These are phyloP conservation scores for Dactylorhiza incarnata DNA, from an alignment of 106 monocot genomes.

Conservation along the genomic window DNA sequence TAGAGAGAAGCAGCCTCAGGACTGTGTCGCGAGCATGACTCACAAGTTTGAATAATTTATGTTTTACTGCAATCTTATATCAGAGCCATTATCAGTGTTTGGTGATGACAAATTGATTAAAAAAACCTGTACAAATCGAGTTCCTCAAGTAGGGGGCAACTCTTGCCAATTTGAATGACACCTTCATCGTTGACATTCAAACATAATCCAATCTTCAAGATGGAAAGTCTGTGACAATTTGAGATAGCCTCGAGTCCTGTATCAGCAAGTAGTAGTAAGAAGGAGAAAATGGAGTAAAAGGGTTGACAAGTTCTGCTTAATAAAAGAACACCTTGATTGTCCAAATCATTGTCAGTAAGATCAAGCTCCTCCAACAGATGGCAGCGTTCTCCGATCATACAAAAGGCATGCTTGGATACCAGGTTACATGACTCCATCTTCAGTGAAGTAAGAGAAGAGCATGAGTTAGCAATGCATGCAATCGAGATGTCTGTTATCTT, in stretches of 20 bases:
- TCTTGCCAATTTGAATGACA: slow-evolving; percentile 40
- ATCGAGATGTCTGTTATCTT: slow-evolving; percentile 52
- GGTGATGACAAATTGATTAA: no score
- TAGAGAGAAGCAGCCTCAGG: no score
- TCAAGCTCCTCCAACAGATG: slow-evolving; percentile 63
- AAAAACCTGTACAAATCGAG: slow-evolving; percentile 75
- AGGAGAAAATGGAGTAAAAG: not conserved
- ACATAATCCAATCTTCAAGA: slow-evolving; percentile 68
- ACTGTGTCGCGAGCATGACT: no score
- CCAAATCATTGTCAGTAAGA: slow-evolving; percentile 73
- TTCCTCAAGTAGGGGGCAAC: slow-evolving; percentile 44
- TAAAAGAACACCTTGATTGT: slow-evolving; percentile 48
- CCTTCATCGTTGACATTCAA: slow-evolving; percentile 63
- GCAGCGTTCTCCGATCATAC: slow-evolving; percentile 53
- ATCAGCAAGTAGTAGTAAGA: slow-evolving; percentile 12
- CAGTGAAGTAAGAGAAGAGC: slow-evolving; percentile 48
- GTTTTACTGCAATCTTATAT: no score
- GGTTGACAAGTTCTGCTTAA: not conserved
- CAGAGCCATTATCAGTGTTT: no score
- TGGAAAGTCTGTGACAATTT: slow-evolving; percentile 41
- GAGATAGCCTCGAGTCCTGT: slow-evolving; percentile 66
- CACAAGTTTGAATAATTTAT: no score
- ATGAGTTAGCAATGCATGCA: slow-evolving; percentile 46
- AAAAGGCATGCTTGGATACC: slow-evolving; percentile 40
- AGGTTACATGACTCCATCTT: slow-evolving; percentile 79